These are phyloP conservation scores for Umbelopsis sp. DNA, from an alignment of 192 early-diverging fungal genomes.

Conservation along the genomic window DNA sequence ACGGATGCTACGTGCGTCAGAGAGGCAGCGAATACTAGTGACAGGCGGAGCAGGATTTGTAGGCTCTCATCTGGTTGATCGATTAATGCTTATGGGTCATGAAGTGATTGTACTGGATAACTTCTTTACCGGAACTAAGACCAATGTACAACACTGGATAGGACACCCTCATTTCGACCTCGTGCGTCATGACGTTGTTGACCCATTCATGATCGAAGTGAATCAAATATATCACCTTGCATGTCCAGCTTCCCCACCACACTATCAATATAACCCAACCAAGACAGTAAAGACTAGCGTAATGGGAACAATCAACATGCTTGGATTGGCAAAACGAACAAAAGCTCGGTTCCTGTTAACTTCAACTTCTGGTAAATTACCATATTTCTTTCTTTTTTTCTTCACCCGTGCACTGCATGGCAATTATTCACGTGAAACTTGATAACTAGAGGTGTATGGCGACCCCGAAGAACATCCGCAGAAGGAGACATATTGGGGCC, in stretches of 20 bases:
- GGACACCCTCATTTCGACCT: constrained; percentile 84
- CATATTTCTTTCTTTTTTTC: not conserved
- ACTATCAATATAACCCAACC: constrained; percentile 87
- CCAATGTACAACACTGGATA: constrained; percentile 83
- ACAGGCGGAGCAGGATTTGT: constrained; percentile 91
- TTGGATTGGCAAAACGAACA: constrained; percentile 78
- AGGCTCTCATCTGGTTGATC: constrained; percentile 80
- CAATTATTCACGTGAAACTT: constrained; percentile 12
- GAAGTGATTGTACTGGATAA: constrained; percentile 82
- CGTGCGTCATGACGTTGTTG: constrained; percentile 82
- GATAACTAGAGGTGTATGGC: constrained; percentile 75
- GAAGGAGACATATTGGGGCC: constrained; percentile 84
- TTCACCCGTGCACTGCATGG: not conserved
- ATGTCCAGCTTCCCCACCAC: constrained; percentile 84
- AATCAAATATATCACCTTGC: constrained; percentile 89
- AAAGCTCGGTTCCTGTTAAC: constrained; percentile 80
- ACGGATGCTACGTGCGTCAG: constrained; percentile 48
- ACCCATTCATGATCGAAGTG: constrained; percentile 82
- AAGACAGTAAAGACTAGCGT: constrained; percentile 85
- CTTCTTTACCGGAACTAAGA: constrained; percentile 77
- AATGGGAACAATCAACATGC: constrained; percentile 88
- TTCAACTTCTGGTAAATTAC: constrained; percentile 71
- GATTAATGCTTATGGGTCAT: constrained; percentile 83
- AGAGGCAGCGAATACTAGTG: constrained; percentile 75
- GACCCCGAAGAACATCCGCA: constrained; percentile 87